phyloP scores from a whole-genome alignment of 805 yeast genomes.

The Nematodospora valgi region DNA sequence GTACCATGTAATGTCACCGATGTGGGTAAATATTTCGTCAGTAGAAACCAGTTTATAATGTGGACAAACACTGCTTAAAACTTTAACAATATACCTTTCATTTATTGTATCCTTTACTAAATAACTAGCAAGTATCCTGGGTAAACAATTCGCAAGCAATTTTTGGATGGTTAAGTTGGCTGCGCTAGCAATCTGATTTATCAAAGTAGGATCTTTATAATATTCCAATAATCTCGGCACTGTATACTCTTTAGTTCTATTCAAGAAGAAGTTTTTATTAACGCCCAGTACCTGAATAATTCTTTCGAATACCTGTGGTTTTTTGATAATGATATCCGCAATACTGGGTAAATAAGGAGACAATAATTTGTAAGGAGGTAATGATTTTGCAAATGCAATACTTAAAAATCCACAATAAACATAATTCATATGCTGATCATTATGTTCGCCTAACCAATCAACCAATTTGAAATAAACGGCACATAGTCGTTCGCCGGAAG shows the following conservation, averaged over 20 bases:
- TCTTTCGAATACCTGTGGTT: slow-evolving; percentile 52
- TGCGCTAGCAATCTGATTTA: slow-evolving; percentile 59
- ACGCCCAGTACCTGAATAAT: slow-evolving; percentile 67
- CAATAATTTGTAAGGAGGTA: slow-evolving; percentile 75
- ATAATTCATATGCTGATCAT: slow-evolving; percentile 63
- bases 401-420: slow-evolving; percentile 62
- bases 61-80: slow-evolving; percentile 52
- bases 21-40: slow-evolving; percentile 31
- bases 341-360: slow-evolving; percentile 77
- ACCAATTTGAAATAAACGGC: slow-evolving; percentile 62
- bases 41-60: slow-evolving; percentile 34
- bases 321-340: slow-evolving; percentile 60
- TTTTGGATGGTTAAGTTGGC: slow-evolving; percentile 43
- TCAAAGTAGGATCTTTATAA: slow-evolving; percentile 53
- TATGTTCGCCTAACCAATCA: slow-evolving; percentile 60
- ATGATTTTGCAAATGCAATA: slow-evolving; percentile 52
- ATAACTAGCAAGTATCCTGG: slow-evolving; percentile 55
- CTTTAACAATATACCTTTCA: slow-evolving; percentile 47
- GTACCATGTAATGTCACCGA: slow-evolving; percentile 39
- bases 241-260: slow-evolving; percentile 67
- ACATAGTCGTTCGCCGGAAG: slow-evolving; percentile 67
- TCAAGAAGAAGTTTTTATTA: slow-evolving; percentile 56
- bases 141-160: slow-evolving; percentile 46
- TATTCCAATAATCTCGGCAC: slow-evolving; percentile 73
- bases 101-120: slow-evolving; percentile 50